Percentiles rank a stretch among this genome's conserved stretches.
Evolutionary conservation across 2,329 filamentous ascomycete genomes (phyloP).

Genomic region (Tolypocladium endophyticum): DNA sequence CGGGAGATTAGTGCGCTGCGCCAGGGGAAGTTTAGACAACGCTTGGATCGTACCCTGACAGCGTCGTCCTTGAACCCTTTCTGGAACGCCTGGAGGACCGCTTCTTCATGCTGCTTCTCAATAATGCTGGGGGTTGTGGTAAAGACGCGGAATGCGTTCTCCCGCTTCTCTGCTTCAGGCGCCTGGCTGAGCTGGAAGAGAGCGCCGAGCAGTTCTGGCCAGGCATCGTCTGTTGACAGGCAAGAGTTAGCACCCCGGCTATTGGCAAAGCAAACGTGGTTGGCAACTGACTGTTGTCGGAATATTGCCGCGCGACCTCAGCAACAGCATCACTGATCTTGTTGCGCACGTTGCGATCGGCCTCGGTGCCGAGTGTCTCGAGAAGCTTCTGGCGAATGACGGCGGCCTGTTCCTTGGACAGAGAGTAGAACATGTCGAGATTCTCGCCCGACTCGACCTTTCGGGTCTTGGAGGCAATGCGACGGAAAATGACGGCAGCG

Average conservation of each 20-base stretch:
- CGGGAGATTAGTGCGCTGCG: background rate
- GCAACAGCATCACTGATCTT: slow-evolving; percentile 98
- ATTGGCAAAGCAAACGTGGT: background rate
- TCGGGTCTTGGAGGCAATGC: slow-evolving; percentile 80
- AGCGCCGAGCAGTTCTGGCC: slow-evolving; percentile 78
- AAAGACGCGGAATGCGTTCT: slow-evolving; percentile 91
- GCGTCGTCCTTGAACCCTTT: slow-evolving; percentile 87
- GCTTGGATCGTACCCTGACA: slow-evolving; percentile 48
- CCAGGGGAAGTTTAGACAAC: slow-evolving; percentile 1
- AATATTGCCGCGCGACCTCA: slow-evolving; percentile 89
- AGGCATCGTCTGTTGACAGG: slow-evolving; percentile 57
- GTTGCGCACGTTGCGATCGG: slow-evolving; percentile 67
- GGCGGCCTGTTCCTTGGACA: slow-evolving; percentile 61
- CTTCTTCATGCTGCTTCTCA: slow-evolving; percentile 86
- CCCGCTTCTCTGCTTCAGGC: slow-evolving; percentile 69
- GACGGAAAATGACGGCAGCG: slow-evolving; percentile 84
- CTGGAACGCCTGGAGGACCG: slow-evolving; percentile 79
- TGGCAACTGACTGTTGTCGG: slow-evolving; percentile 64
- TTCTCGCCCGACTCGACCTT: slow-evolving; percentile 64
- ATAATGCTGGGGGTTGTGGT: slow-evolving; percentile 92
- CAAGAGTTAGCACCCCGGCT: slow-evolving; percentile 9
- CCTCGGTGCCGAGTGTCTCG: slow-evolving; percentile 63
- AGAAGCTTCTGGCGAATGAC: slow-evolving; percentile 79
- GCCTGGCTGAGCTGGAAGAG: slow-evolving; percentile 90
- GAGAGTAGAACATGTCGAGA: slow-evolving; percentile 75